phyloP scores from a whole-genome alignment of 2,329 filamentous ascomycete genomes.

The Venturia pyrina region DNA sequence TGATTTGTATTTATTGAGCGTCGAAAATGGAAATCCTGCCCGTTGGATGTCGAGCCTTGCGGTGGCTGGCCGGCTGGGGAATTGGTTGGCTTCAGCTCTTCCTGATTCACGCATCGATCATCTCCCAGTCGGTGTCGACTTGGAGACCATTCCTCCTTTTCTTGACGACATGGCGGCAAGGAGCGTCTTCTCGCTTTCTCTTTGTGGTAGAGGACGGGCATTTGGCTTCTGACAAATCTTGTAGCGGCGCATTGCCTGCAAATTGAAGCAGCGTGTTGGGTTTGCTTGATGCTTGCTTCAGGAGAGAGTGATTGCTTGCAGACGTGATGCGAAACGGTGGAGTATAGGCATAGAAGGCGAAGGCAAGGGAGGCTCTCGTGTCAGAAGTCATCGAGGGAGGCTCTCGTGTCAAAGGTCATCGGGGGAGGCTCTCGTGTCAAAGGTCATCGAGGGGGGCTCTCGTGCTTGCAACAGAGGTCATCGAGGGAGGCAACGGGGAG shows the following conservation, averaged over 20 bases:
- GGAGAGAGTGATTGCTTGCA: not conserved
- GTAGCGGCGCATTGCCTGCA: not conserved
- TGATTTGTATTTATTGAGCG: not conserved
- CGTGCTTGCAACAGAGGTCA: too few species aligned
- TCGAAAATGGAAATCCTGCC: not conserved
- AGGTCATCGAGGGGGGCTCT: too few species aligned
- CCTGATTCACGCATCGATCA: not conserved
- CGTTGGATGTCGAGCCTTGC: too few species aligned
- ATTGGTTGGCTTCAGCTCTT: not conserved
- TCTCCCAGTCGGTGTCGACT: not conserved
- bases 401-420: too few species aligned
- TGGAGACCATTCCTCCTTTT: not conserved
- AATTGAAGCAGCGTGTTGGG: not conserved
- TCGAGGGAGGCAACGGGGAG: too few species aligned
- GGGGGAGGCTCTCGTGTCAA: too few species aligned
- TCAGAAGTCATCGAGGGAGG: not conserved
- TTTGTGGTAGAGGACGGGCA: not conserved
- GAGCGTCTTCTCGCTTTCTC: not conserved
- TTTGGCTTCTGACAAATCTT: not conserved
- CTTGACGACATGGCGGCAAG: not conserved
- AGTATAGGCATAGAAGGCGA: not conserved
- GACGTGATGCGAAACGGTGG: not conserved
- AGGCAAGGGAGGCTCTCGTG: not conserved
- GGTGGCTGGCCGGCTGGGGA: not conserved
- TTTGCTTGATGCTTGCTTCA: not conserved